Conservation (phyloP, 1,284 basidiomycete genomes). For the Cryptococcus depauperatus region DNA sequence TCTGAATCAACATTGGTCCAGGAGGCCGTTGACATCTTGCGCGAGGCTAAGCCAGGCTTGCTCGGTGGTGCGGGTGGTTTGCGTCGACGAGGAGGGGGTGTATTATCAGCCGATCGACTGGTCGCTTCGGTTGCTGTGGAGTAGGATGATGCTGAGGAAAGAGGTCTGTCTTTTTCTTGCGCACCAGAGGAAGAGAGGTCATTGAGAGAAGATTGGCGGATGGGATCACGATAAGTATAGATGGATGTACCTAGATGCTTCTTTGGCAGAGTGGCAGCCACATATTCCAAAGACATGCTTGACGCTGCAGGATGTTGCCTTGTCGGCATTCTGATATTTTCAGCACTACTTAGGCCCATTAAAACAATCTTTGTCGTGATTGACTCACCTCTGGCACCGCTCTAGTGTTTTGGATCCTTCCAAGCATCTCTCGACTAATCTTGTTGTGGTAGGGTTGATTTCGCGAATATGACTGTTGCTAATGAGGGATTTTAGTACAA, state of each 20-base stretch:
- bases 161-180: slow-evolving; percentile 13
- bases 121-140: slow-evolving; percentile 5
- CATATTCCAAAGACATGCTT: not conserved
- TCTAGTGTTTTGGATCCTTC: slow-evolving; percentile 30
- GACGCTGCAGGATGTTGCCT: slow-evolving; percentile 16
- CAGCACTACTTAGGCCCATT: slow-evolving; percentile 53
- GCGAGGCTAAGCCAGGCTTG: not conserved
- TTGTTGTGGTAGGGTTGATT: slow-evolving; percentile 73
- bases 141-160: slow-evolving; percentile 11
- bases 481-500: slow-evolving; percentile 69
- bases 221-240: slow-evolving; percentile 33
- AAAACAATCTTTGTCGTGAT: not conserved
- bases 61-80: slow-evolving; percentile 27
- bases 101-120: too few species aligned
- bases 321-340: slow-evolving; percentile 27
- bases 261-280: slow-evolving; percentile 18
- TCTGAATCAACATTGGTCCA: slow-evolving; percentile 16
- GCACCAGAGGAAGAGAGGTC: slow-evolving; percentile 31
- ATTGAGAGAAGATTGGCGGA: slow-evolving; percentile 33
- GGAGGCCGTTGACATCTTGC: slow-evolving; percentile 10
- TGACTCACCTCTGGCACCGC: slow-evolving; percentile 30
- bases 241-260: slow-evolving; percentile 19
- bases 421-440: slow-evolving; percentile 81
- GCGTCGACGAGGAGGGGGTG: slow-evolving; percentile 9
- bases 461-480: slow-evolving; percentile 69